Evolutionary conservation across 805 yeast species (phyloP).

Genomic region (Metschnikowia corniflorae): DNA sequence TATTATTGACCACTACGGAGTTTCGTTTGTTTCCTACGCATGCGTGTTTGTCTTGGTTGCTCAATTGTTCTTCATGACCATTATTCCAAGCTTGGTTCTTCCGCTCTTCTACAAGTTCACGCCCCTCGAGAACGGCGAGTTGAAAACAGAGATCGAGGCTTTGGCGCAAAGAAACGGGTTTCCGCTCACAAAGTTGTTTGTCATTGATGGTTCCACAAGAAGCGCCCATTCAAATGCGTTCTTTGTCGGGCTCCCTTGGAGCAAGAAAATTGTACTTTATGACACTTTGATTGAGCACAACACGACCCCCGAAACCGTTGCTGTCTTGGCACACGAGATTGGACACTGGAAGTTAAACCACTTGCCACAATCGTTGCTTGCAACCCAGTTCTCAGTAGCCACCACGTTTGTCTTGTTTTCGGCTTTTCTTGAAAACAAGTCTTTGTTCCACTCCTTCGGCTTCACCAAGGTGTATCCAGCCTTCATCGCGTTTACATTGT

Average conservation of each 20-base stretch:
- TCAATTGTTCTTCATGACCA: slow-evolving; percentile 69
- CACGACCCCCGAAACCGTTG: slow-evolving; percentile 75
- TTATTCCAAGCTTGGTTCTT: slow-evolving; percentile 81
- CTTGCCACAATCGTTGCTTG: slow-evolving; percentile 67
- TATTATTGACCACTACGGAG: slow-evolving; percentile 77
- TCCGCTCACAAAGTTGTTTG: slow-evolving; percentile 83
- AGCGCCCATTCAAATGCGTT: slow-evolving; percentile 96
- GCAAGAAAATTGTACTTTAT: slow-evolving; percentile 88
- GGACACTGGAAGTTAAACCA: slow-evolving; percentile 97
- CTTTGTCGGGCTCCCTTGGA: slow-evolving; percentile 95
- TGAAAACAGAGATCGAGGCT: slow-evolving; percentile 74
- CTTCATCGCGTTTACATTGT: slow-evolving; percentile 76
- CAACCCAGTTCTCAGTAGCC: slow-evolving; percentile 63
- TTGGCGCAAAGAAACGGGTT: slow-evolving; percentile 73
- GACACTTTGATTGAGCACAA: slow-evolving; percentile 87
- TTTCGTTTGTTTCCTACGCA: slow-evolving; percentile 74
- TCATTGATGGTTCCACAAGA: slow-evolving; percentile 95
- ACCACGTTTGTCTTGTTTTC: slow-evolving; percentile 70
- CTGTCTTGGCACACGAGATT: slow-evolving; percentile 96
- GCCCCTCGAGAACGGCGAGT: slow-evolving; percentile 86
- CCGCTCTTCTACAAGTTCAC: slow-evolving; percentile 91
- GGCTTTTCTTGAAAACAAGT: slow-evolving; percentile 72
- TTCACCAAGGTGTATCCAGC: slow-evolving; percentile 64
- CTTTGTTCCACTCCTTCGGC: slow-evolving; percentile 77
- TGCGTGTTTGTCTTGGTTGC: slow-evolving; percentile 67